Evolutionary conservation across 305 asterid genomes (phyloP), one percentile per base, ranked within the genome.

Genomic region (Rubia occidens): DNA sequence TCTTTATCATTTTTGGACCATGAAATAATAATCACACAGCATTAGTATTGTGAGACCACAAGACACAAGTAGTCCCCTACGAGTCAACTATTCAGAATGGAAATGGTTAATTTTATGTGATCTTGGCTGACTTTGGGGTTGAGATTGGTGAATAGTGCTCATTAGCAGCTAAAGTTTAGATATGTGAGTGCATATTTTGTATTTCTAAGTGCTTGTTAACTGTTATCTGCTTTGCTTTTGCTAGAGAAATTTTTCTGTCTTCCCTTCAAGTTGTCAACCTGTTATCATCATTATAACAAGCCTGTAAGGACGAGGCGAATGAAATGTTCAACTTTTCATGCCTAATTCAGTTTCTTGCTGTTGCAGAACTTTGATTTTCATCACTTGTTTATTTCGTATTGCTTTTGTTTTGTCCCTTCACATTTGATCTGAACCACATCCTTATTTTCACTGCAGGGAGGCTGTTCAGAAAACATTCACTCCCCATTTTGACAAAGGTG

Each of bases 401-500:
- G 29, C 55, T 14, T 32, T n/a, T 66, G 11, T 37, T 5, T 35
- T 35, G 39, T 35, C 42, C 4, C 55, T 8, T n/a, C 17, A 71
- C 3, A 21, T 49, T 10, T 21, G 26, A 74, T 53, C 67, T 51
- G 58, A 71, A 65, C n/a, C n/a, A 37, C 54, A 44, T 71, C 58
- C 56, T 71, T 77, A 75, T 55, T 77, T 51, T 79, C 77, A 37
- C 73, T 79, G 75, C 80, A 95, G 99, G 85, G 87, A 85, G 70
- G 85, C 86, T 65, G 98, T 88, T 76, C 88, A 79, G 83, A 70
- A 66, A 69, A 72, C 79, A 59, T 81, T 95, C 42, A 63, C 44
- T 61, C 96, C 96, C 14, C 81, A 77, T 74, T 84, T 91, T 51
- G 84, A 83, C 66, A 82, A 84, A 88, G 96, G 99, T 95, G 76